Evolutionary conservation across 192 early-diverging fungal genomes (phyloP), one percentile per base, ranked within the genome.

Genomic region (Funneliformis mosseae): DNA sequence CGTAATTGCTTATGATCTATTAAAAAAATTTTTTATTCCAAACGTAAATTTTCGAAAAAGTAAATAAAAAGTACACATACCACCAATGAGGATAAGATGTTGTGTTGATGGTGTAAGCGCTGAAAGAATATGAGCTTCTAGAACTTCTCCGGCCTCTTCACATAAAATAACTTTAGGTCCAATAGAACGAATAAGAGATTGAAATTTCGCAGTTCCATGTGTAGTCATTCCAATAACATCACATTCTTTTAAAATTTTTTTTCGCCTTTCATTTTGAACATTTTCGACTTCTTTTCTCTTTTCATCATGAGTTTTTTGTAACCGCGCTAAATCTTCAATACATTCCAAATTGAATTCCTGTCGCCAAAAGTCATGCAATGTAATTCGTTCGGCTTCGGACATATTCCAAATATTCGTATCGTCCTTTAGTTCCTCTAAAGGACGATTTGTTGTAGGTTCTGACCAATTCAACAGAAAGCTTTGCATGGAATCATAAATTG

Each of bases 161-260:
- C 87, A 88, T 48, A 91, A 85, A 71, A 91, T 87, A 33, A 91
- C 78, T 10, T 80, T 81, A 9, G 90, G 90, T 7, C 82, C 81
- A 70, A 38, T 33, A 70, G 39, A 42, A 41, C 33, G 33, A 45
- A 70, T 42, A 1, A 70, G 9, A 42, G 14, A 41, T 69, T 89
- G 84, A 50, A 70, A 60, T 69, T 87, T 89, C 28, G 91, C 91
- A 8, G 90, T 89, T 14, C 90, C 91, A 16, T 81, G 87, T 27
- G 91, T 92, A 2, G 91, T 92, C 81, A 89, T 87, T 1, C 89
- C 91, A 23, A 92, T 84, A 10, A 92, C 87, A 9, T 84, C 62
- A 45, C 74, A 60, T 8, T 78, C 39, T 33, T 77, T 68, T 1
- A 88, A 80, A 60, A 85, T 79, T 23, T 55, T 78, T 64, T 74